A percentile compares a stretch with the other conserved stretches of the same genome.
Evolutionary conservation across 805 yeast species (phyloP).

Genomic region (Clavispora carvajalis): DNA sequence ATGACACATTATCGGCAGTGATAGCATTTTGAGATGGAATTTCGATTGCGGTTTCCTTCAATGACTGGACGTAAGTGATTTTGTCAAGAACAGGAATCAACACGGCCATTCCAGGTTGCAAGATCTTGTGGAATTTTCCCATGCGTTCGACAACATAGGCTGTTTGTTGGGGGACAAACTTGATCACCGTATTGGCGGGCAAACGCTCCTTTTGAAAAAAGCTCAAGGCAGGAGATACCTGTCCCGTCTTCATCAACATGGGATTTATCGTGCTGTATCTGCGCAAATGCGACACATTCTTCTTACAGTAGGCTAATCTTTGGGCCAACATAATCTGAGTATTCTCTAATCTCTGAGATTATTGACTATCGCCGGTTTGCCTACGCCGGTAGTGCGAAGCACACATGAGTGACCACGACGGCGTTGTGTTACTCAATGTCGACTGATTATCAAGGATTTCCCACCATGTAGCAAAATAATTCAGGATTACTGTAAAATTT

Average conservation of each 20-base stretch:
- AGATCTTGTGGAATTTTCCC: slow-evolving; percentile 69
- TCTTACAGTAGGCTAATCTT: neutral
- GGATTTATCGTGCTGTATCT: slow-evolving; percentile 5
- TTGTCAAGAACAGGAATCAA: slow-evolving; percentile 69
- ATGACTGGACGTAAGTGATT: slow-evolving; percentile 74
- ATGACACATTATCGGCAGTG: slow-evolving; percentile 78
- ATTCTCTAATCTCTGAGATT: neutral
- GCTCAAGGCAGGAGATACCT: slow-evolving; percentile 27
- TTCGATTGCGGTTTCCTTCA: slow-evolving; percentile 82
- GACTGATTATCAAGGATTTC: too few species aligned
- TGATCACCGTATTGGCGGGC: slow-evolving; percentile 69
- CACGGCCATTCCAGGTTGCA: slow-evolving; percentile 74
- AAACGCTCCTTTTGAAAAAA: slow-evolving; percentile 58
- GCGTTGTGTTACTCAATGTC: too few species aligned
- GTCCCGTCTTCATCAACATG: slow-evolving; percentile 1
- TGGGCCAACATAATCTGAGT: neutral
- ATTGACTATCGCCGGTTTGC: neutral
- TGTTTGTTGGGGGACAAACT: slow-evolving; percentile 85
- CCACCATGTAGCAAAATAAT: too few species aligned
- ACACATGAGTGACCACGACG: neutral
- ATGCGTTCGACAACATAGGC: slow-evolving; percentile 89
- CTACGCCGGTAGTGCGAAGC: neutral
- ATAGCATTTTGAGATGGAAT: slow-evolving; percentile 81
- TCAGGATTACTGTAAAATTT: too few species aligned
- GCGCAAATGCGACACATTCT: slow-evolving; percentile 3